Conservation (phyloP, 129 eudicot species). For the Tanacetum coccineum region DNA sequence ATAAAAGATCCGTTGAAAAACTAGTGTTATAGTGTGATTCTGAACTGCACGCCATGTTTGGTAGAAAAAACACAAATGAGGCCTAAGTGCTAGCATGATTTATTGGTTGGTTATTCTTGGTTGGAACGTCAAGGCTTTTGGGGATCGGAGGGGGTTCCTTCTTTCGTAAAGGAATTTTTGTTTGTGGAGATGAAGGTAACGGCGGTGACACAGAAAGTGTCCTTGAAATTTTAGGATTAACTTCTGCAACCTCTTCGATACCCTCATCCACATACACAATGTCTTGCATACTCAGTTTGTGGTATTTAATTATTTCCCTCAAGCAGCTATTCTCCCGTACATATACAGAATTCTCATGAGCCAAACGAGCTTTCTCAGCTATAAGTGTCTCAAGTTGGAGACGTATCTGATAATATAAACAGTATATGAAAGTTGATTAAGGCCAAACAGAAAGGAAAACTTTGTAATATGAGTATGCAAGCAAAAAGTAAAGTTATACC, state of each 20-base stretch:
- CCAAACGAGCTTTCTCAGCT: conserved; percentile 85
- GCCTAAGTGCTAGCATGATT: conserved; percentile 18
- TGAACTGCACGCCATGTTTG: no score
- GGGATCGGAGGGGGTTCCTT: neutral
- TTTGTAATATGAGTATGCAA: neutral
- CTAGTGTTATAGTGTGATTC: neutral
- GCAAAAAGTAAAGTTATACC: conserved; percentile 29
- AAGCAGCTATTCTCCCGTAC: conserved; percentile 77
- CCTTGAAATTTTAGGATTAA: conserved; percentile 55
- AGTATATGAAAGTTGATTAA: neutral
- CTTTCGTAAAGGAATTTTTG: neutral
- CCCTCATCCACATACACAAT: conserved; percentile 79
- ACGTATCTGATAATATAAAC: conserved; percentile 54
- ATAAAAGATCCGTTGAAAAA: no score
- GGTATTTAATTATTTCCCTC: conserved; percentile 83
- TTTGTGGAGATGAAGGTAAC: conserved; percentile 43
- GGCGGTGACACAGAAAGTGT: conserved; percentile 61
- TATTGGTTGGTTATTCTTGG: conserved; percentile 15
- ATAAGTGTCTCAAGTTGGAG: conserved; percentile 81
- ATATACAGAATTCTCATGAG: conserved; percentile 69
- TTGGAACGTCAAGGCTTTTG: neutral
- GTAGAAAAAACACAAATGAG: neutral
- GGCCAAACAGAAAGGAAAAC: neutral
- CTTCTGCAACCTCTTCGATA: conserved; percentile 82
- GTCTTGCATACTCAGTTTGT: conserved; percentile 88